These are phyloP conservation scores for Saitozyma podzolica DNA, from an alignment of 768 basidiomycete genomes.

Conservation along the genomic window DNA sequence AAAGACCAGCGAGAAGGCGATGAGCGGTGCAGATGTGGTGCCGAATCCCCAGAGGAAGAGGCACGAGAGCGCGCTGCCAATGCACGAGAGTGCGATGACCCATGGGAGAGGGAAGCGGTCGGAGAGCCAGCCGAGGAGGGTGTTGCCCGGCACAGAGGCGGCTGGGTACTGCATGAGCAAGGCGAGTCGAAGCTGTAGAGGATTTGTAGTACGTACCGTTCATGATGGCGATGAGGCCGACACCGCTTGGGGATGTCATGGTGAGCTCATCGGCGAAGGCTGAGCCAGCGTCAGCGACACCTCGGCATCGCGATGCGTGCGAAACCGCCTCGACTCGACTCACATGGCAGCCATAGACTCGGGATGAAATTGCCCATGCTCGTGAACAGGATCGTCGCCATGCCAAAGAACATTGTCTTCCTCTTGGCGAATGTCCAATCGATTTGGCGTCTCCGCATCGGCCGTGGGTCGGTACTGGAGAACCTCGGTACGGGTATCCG, in stretches of 20 bases:
- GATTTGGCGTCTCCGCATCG: slow-evolving; percentile 8
- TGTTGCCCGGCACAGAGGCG: slow-evolving; percentile 41
- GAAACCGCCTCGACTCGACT: not conserved
- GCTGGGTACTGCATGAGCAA: slow-evolving; percentile 20
- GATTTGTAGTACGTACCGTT: slow-evolving; percentile 21
- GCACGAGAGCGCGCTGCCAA: slow-evolving; percentile 35
- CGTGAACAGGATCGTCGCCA: slow-evolving; percentile 30
- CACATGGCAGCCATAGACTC: slow-evolving; percentile 37
- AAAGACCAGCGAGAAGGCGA: slow-evolving; percentile 36
- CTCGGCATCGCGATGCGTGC: not conserved
- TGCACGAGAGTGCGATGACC: slow-evolving; percentile 37
- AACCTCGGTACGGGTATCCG: slow-evolving; percentile 31
- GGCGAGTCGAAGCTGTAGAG: not conserved
- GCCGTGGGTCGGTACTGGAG: not conserved
- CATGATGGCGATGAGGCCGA: slow-evolving; percentile 43
- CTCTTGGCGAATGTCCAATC: slow-evolving; percentile 25
- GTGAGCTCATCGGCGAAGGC: slow-evolving; percentile 42
- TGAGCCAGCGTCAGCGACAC: slow-evolving; percentile 1
- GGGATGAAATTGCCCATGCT: slow-evolving; percentile 47
- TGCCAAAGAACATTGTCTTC: slow-evolving; percentile 26
- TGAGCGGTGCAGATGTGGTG: slow-evolving; percentile 25
- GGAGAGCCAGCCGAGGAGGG: slow-evolving; percentile 37
- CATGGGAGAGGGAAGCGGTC: slow-evolving; percentile 32
- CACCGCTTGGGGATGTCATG: slow-evolving; percentile 33
- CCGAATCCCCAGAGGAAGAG: slow-evolving; percentile 50